These are phyloP conservation scores for Elsinoe necatrix DNA, from an alignment of 2,329 filamentous ascomycete species.

Conservation along the genomic window DNA sequence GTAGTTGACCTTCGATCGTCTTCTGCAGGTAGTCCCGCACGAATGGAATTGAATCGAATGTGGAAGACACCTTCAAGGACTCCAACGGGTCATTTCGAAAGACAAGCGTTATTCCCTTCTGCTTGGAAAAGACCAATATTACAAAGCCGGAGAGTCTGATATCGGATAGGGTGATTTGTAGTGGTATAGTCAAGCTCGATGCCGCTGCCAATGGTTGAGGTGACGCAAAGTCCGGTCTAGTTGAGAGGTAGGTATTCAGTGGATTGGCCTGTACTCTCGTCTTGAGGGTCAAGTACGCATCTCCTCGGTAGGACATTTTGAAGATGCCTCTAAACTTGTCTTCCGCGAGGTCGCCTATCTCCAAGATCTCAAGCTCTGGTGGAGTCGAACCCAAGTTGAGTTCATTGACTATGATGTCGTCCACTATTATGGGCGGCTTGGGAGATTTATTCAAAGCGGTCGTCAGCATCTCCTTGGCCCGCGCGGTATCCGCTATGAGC, in stretches of 20 bases:
- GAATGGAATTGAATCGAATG: conserved; percentile 97
- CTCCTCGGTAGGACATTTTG: conserved; percentile 96
- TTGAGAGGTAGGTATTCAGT: conserved; percentile 87
- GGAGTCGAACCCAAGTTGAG: conserved; percentile 92
- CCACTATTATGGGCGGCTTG: conserved; percentile 97
- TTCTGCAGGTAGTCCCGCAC: conserved; percentile 94
- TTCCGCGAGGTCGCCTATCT: conserved; percentile 95
- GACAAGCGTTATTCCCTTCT: conserved; percentile 92
- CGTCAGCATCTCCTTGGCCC: conserved; percentile 88
- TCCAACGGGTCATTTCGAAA: conserved; percentile 98
- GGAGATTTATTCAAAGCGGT: conserved; percentile 94
- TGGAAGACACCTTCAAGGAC: conserved; percentile 95
- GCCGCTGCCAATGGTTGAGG: conserved; percentile 85
- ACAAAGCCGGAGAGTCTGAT: conserved; percentile 96
- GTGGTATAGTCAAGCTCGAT: conserved; percentile 88
- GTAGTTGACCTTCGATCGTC: conserved; percentile 87
- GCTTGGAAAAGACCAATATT: conserved; percentile 92
- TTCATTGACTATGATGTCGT: conserved; percentile 97
- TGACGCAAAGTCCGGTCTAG: conserved; percentile 82
- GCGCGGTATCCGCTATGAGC: conserved; percentile 85
- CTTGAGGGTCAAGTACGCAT: conserved; percentile 89
- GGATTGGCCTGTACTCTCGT: conserved; percentile 97
- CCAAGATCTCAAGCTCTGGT: conserved; percentile 89
- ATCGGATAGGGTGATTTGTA: conserved; percentile 92
- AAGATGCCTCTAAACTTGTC: conserved; percentile 97